Evolutionary conservation across 2,329 filamentous ascomycete species (phyloP).

Genomic region (Alternaria sp.): DNA sequence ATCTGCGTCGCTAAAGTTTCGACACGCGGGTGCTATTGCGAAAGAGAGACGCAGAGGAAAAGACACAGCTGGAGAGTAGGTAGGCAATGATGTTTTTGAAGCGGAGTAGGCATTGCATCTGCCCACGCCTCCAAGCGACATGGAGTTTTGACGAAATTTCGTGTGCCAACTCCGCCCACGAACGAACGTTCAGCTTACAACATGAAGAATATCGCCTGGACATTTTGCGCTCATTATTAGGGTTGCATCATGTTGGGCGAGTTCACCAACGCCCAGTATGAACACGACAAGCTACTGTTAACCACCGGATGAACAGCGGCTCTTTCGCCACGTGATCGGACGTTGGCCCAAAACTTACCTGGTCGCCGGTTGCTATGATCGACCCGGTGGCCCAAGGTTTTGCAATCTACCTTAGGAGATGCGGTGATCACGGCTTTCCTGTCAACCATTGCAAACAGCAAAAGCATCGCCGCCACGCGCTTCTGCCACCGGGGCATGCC

Average conservation of each 20-base stretch:
- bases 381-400: conserved; percentile 8
- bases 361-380: conserved; percentile 2
- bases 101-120: background rate
- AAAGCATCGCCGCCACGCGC: background rate
- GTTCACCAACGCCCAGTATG: background rate
- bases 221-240: too few relatives aligned
- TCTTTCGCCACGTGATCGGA: conserved; percentile 1
- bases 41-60: too few relatives aligned
- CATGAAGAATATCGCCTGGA: background rate
- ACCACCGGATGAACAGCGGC: conserved; percentile 13
- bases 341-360: background rate
- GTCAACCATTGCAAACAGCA: background rate
- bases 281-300: background rate
- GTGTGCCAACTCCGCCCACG: background rate
- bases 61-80: too few relatives aligned
- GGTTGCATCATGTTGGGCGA: background rate
- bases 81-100: too few relatives aligned
- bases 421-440: background rate
- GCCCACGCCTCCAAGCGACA: background rate
- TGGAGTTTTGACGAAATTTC: too few relatives aligned
- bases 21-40: too few relatives aligned
- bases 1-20: too few relatives aligned
- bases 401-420: background rate
- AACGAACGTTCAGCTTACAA: background rate
- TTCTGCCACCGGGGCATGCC: background rate